phyloP scores from a whole-genome alignment of 192 early-diverging fungal species.

The Jimgerdemannia flammicorona region DNA sequence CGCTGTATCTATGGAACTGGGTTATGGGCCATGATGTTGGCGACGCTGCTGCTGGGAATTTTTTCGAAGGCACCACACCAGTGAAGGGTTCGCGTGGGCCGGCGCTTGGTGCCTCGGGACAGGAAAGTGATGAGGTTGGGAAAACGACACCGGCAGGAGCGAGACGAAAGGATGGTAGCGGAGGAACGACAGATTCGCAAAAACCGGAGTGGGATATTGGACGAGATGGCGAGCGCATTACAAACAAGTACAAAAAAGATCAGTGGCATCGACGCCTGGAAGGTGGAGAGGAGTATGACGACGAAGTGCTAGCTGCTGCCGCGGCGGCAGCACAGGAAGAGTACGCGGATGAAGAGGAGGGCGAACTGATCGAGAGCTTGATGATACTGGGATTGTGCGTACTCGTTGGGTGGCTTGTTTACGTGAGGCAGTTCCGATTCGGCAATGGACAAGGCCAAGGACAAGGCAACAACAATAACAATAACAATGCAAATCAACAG shows the following conservation, averaged over 20 bases:
- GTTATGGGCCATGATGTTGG: conserved; percentile 55
- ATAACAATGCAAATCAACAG: too few species aligned
- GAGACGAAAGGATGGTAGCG: conserved; percentile 1
- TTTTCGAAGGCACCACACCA: background rate
- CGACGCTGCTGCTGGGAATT: conserved; percentile 11
- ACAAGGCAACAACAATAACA: too few species aligned
- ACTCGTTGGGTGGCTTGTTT: conserved; percentile 52
- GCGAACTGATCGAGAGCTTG: conserved; percentile 47
- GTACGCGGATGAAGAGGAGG: conserved; percentile 42
- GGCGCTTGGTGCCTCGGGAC: background rate
- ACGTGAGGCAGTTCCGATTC: conserved; percentile 55
- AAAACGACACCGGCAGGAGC: background rate
- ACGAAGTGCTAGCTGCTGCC: conserved; percentile 4
- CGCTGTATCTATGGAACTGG: conserved; percentile 66
- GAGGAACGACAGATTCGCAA: conserved; percentile 14
- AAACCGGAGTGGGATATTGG: conserved; percentile 28
- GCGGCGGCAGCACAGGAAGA: conserved; percentile 23
- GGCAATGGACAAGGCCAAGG: background rate
- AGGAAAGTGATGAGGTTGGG: conserved; percentile 1
- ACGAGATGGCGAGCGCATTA: conserved; percentile 34
- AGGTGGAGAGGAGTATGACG: conserved; percentile 22
- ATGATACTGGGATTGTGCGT: conserved; percentile 49
- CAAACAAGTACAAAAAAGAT: conserved; percentile 25
- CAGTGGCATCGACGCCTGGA: conserved; percentile 25
- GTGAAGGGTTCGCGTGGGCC: conserved; percentile 4